Conservation (phyloP, 202 grass and related monocot genomes). For the Hordeum pubiflorum region DNA sequence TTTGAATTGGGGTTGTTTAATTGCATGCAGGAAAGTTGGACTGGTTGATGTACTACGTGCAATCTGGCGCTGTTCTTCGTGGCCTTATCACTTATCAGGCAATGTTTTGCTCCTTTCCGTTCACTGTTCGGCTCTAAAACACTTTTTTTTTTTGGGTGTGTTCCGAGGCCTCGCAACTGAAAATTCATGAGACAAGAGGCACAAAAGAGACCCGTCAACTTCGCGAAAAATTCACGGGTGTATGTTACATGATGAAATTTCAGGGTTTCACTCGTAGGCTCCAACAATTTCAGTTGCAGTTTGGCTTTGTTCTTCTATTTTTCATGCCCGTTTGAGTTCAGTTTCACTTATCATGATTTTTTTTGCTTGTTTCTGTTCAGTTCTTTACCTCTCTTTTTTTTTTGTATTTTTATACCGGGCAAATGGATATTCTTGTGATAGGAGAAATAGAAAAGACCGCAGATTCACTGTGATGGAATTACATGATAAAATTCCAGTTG, state of each 20-base stretch:
- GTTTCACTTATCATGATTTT: too few species aligned
- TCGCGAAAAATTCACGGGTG: not conserved
- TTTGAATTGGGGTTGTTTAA: slow-evolving; percentile 16
- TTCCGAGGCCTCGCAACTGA: not conserved
- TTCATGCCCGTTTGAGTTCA: too few species aligned
- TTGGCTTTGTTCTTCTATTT: too few species aligned
- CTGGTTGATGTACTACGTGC: not conserved
- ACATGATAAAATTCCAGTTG: not conserved
- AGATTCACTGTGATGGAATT: not conserved
- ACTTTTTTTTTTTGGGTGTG: too few species aligned
- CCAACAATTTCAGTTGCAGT: not conserved
- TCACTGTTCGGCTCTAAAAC: not conserved
- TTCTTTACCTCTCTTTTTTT: too few species aligned
- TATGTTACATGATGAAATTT: not conserved
- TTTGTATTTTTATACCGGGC: not conserved
- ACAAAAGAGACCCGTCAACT: not conserved
- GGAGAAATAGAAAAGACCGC: not conserved
- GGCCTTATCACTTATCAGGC: not conserved
- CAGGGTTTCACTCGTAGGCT: not conserved
- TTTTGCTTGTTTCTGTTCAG: too few species aligned
- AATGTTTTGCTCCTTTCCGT: not conserved
- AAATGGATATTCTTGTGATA: not conserved
- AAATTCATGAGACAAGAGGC: not conserved
- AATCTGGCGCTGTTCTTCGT: too few species aligned
- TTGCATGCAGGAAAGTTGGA: not conserved